Base-by-base conservation (phyloP, 73 alveolate species). In the Paramecium caudatum region DNA sequence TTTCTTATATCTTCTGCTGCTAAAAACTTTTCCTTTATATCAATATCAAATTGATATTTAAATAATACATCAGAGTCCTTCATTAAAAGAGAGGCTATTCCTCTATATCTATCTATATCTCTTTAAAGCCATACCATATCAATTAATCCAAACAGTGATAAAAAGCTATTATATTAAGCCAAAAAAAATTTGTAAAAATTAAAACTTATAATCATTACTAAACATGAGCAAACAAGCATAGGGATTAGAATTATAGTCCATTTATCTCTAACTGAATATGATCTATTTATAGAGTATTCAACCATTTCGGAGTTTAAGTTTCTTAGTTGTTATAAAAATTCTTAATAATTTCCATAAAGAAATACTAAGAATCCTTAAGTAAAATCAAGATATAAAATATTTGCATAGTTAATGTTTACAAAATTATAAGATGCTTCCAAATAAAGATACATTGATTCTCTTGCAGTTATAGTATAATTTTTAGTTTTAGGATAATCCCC, bases 61-160 rank as follows among this genome's bases (percentile, higher is more conserved):
- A 74, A 74, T 21, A 74, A 21, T 21, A 74, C 88, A 74, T 74
- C 65, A 0, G 62, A 74, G 43, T 74, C 88, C 43, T 74, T 74
- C 2, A 27, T 41, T 16, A 74, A 37, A 21, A 74, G 21, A 0
- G 62, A 39, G 12, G 65, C 45, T 74, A 74, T 74, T 10, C 88
- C 88, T 45, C 65, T 37, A 41, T 74, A 74, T 41, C 88, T 74
- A 74, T 74, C 88, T 16, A 74, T 74, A 39, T 74, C 88, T 74
- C 88, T 74, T 41, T 74, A 12, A 21, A 74, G 13, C 88, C 88
- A 74, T 12, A 74, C 88, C 7, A 12, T 7, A 17, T 74, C 88
- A 4, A 74, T 74, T 17, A 39, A 27, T 3, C 12, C 16, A 13
- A 74, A 74, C 1, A 74, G 68, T 21, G 36, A 39, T 7, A 74